A percentile compares a stretch with the other conserved stretches of the same genome.
These are phyloP conservation scores for Lasiosphaeriaceae sp. DNA, from an alignment of 495 filamentous ascomycete species.

Conservation along the genomic window DNA sequence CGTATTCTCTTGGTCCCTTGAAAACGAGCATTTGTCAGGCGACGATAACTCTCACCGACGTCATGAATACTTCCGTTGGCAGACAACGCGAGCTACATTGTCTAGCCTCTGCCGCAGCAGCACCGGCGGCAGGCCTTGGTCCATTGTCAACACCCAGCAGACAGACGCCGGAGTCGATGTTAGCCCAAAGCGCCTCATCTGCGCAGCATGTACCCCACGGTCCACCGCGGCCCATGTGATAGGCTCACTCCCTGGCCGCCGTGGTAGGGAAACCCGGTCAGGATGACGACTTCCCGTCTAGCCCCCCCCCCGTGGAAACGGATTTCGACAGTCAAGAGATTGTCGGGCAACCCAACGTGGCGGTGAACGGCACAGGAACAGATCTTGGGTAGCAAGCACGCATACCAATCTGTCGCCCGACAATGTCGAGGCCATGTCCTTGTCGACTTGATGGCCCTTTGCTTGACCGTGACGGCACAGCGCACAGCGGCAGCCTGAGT, in stretches of 20 bases:
- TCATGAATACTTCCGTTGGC: neutral
- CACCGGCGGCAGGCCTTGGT: conserved; percentile 4
- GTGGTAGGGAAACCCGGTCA: conserved; percentile 18
- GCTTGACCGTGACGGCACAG: conserved; percentile 12
- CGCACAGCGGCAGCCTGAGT: neutral
- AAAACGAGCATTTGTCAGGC: neutral
- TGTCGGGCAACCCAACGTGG: conserved; percentile 30
- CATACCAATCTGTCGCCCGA: conserved; percentile 31
- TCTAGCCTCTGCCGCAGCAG: neutral
- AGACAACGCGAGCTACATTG: neutral
- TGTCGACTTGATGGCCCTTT: conserved; percentile 19
- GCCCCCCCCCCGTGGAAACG: conserved; percentile 15
- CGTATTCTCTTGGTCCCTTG: neutral
- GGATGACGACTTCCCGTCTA: conserved; percentile 25
- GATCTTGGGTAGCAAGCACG: conserved; percentile 35
- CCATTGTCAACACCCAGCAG: conserved; percentile 4
- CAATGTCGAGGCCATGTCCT: conserved; percentile 28
- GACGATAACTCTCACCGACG: neutral
- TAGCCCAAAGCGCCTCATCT: conserved; percentile 19
- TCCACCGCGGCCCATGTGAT: conserved; percentile 19
- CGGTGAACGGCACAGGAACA: conserved; percentile 32
- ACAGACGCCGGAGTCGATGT: conserved; percentile 7
- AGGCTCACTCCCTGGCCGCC: conserved; percentile 17
- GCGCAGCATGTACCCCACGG: conserved; percentile 9
- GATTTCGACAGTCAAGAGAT: conserved; percentile 20